Conservation (phyloP, 805 yeast species). For the Debaryomyces tyrocola region DNA sequence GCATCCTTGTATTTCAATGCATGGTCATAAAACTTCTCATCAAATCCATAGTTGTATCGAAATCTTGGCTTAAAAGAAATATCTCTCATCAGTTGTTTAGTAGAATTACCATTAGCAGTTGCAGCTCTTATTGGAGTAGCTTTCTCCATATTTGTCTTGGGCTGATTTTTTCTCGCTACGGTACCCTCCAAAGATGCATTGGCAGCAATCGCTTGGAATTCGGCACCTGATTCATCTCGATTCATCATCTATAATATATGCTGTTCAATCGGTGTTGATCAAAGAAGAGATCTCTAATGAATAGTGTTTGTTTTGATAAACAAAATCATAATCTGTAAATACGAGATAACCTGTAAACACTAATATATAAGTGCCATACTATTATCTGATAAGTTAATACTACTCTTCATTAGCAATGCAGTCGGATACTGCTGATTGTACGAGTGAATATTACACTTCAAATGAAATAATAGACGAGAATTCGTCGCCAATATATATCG, state of each 20-base stretch:
- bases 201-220: background rate
- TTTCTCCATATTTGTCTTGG: background rate
- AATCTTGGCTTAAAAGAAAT: conserved; percentile 31
- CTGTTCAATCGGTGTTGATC: too few species aligned
- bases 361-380: too few species aligned
- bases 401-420: background rate
- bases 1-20: conserved; percentile 45
- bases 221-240: background rate
- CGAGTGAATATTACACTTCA: conserved; percentile 3
- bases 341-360: too few species aligned
- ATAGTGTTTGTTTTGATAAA: background rate
- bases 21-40: conserved; percentile 41
- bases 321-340: conserved; percentile 2
- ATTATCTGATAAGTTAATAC: too few species aligned
- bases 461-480: conserved; percentile 1
- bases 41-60: conserved; percentile 48
- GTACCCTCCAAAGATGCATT: background rate
- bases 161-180: background rate
- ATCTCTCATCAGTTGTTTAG: conserved; percentile 17
- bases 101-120: background rate
- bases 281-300: too few species aligned
- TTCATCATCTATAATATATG: too few species aligned
- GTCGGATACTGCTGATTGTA: conserved; percentile 1
- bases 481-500: background rate
- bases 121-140: background rate